phyloP scores from a whole-genome alignment of 1,284 basidiomycete species.

The Trametes sp. region DNA sequence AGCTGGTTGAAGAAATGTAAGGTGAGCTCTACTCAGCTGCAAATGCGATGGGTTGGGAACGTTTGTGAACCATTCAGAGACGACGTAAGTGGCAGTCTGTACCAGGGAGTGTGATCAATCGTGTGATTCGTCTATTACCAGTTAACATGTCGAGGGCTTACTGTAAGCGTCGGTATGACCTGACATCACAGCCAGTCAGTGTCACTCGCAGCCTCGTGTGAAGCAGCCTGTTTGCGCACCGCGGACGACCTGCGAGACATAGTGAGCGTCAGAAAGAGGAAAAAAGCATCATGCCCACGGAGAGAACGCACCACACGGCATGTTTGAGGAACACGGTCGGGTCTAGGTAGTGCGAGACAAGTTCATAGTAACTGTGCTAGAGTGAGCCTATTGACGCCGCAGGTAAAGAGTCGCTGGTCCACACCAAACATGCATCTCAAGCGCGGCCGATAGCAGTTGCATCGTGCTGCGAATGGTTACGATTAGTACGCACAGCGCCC shows the following conservation, averaged over 20 bases:
- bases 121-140: no score
- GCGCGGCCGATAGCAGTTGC: neutral
- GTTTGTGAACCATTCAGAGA: neutral
- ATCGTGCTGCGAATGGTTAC: neutral
- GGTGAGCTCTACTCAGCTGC: no score
- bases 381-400: neutral
- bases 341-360: slow-evolving; percentile 2
- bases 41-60: no score
- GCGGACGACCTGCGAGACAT: neutral
- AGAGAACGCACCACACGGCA: slow-evolving; percentile 8
- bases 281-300: no score
- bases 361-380: slow-evolving; percentile 2
- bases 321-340: neutral
- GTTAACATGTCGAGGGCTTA: neutral
- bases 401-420: neutral
- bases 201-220: no score
- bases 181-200: no score
- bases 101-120: no score
- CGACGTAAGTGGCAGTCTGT: neutral
- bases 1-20: neutral
- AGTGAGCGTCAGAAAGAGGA: no score
- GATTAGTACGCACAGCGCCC: neutral
- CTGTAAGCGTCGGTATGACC: neutral
- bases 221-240: no score
- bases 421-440: neutral